These are phyloP conservation scores for Gossypium stocksii DNA, from an alignment of 345 rosid genomes.

Conservation along the genomic window DNA sequence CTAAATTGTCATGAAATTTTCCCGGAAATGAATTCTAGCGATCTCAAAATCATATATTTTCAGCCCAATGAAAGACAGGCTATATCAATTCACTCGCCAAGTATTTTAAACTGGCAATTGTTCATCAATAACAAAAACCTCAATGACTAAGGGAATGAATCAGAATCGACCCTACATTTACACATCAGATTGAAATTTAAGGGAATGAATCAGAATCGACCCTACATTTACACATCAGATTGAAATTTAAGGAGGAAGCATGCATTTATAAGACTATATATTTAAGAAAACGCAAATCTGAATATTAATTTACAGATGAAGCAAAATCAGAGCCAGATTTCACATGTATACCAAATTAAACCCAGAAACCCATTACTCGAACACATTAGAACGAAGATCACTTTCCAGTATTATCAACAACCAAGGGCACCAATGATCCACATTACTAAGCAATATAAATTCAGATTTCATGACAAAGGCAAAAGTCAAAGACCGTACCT, in stretches of 20 bases:
- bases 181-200: background rate
- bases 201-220: background rate
- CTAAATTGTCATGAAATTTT: background rate
- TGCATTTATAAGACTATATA: background rate
- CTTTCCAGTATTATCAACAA: constrained; percentile 3
- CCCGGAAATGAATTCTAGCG: background rate
- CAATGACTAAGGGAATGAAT: background rate
- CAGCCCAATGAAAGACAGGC: background rate
- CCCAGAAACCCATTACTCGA: background rate
- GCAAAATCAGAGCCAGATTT: background rate
- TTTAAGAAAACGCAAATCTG: background rate
- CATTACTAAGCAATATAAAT: constrained; percentile 1
- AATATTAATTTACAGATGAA: background rate
- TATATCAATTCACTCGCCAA: background rate
- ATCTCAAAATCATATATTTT: background rate
- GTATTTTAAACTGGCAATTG: background rate
- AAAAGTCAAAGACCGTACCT: constrained; percentile 42
- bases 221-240: background rate
- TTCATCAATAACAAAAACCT: background rate
- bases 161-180: background rate
- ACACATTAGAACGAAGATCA: background rate
- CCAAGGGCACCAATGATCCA: background rate
- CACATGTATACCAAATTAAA: background rate
- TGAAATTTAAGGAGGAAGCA: background rate
- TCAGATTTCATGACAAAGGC: background rate